A percentile compares a stretch with the other conserved stretches of the same genome.
These are phyloP conservation scores for Neurospora terricola DNA, from an alignment of 495 filamentous ascomycete species.

Conservation along the genomic window DNA sequence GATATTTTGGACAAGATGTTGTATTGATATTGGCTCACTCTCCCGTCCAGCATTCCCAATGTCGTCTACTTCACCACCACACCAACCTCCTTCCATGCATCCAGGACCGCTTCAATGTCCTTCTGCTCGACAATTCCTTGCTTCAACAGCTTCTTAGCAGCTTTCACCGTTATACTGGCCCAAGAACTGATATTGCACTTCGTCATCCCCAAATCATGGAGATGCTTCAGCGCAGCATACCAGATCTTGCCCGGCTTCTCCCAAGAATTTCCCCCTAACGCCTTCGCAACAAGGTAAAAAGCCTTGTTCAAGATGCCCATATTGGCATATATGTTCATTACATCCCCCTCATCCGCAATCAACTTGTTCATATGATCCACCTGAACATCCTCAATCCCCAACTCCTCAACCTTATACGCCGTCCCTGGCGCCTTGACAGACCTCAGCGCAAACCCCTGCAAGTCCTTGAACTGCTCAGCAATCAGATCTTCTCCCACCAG, in stretches of 20 bases:
- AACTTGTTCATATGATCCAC: neutral
- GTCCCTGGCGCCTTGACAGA: neutral
- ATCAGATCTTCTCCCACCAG: neutral
- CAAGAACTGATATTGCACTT: neutral
- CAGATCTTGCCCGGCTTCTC: neutral
- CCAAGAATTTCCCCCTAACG: neutral
- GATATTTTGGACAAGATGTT: fast-evolving
- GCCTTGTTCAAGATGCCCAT: neutral
- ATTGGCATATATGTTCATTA: neutral
- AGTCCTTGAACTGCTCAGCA: neutral
- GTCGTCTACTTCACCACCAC: neutral
- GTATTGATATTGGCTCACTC: neutral
- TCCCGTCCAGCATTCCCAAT: neutral
- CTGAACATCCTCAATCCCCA: neutral
- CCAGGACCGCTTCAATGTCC: neutral
- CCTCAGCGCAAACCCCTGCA: neutral
- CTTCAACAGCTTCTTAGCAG: neutral
- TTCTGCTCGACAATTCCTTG: neutral
- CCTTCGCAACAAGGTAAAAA: neutral
- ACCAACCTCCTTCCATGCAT: neutral
- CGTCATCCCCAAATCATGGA: neutral
- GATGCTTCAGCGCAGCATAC: neutral
- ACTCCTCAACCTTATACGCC: neutral
- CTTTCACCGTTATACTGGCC: neutral
- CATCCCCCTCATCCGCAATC: neutral